Evolutionary conservation across 2,329 filamentous ascomycete species (phyloP), one percentile per base, ranked within the genome.

Genomic region (Trichophyton equinum): DNA sequence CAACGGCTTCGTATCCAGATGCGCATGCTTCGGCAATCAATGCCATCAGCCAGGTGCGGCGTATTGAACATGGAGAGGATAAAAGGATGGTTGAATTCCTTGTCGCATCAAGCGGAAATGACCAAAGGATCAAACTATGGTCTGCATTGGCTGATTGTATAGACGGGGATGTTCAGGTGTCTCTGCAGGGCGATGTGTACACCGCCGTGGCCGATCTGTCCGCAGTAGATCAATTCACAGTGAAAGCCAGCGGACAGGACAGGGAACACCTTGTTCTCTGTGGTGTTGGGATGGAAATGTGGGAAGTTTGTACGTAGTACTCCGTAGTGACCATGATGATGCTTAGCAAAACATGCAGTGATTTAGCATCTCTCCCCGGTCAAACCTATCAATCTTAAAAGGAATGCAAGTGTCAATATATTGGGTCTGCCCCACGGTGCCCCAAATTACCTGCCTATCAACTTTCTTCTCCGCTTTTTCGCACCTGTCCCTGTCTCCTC

Each of bases 151-250:
- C 47, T 15, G 66, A 62, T 8, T 47, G 64, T 5, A 61, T 69
- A 22, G 65, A 56, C 5, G 69, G 73, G 7, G 61, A 59, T 8
- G 64, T 73, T 40, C 49, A 65, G 8, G 67, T 61, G 6, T 53
- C 58, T 49, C 47, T 69, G 22, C 13, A 68, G 22, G 42, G 68
- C 4, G 68, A 76, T 59, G 62, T 64, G 53, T 76, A 75, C 62
- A 82, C 79, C 20, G 72, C 76, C 27, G 79, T 84, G 2, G 81
- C 81, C 13, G 82, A 85, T 70, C 76, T 82, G 18, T 79, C 81
- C 2, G 75, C 76, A 30, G 69, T 84, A 68, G 76, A 75, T n/a
- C 49, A 55, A 64, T 77, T 1, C 66, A 77, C 53, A 61, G 58
- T 13, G 60, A 64, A 11, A 49, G 60, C 11, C 27, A 49, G 57